phyloP scores from a whole-genome alignment of 805 yeast genomes.

The Starmerella apis region DNA sequence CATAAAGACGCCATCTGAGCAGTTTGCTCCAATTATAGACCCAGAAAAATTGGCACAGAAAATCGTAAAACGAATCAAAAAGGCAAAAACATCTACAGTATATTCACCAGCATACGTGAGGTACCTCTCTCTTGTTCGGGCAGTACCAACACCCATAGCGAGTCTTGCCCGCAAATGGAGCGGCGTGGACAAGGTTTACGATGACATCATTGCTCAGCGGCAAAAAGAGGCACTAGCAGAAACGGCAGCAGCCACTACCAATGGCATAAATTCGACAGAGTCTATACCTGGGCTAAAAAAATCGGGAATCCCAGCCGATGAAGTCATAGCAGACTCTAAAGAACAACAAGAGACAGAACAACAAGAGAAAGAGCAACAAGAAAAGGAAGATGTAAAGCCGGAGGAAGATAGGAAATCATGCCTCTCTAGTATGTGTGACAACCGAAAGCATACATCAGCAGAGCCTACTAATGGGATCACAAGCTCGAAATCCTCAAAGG shows the following conservation, averaged over 20 bases:
- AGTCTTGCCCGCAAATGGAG: slow-evolving; percentile 46
- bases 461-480: no score
- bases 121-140: slow-evolving; percentile 58
- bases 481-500: no score
- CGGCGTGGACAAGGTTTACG: slow-evolving; percentile 50
- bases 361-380: not conserved
- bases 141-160: slow-evolving; percentile 60
- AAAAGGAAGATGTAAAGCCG: not conserved
- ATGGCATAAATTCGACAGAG: not conserved
- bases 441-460: no score
- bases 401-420: no score
- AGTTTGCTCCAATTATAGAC: slow-evolving; percentile 74
- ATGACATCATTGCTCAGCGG: slow-evolving; percentile 6
- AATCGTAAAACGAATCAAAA: slow-evolving; percentile 45
- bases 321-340: not conserved
- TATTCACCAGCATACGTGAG: slow-evolving; percentile 69
- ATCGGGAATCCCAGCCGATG: not conserved
- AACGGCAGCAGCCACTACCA: not conserved
- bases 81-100: slow-evolving; percentile 57
- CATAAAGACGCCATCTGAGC: slow-evolving; percentile 59
- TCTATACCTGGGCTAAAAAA: not conserved
- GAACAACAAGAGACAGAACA: not conserved
- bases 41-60: slow-evolving; percentile 53
- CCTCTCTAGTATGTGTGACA: no score
- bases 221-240: not conserved